Conservation (phyloP, 257 asterid genomes). For the Capsicum chinense region DNA sequence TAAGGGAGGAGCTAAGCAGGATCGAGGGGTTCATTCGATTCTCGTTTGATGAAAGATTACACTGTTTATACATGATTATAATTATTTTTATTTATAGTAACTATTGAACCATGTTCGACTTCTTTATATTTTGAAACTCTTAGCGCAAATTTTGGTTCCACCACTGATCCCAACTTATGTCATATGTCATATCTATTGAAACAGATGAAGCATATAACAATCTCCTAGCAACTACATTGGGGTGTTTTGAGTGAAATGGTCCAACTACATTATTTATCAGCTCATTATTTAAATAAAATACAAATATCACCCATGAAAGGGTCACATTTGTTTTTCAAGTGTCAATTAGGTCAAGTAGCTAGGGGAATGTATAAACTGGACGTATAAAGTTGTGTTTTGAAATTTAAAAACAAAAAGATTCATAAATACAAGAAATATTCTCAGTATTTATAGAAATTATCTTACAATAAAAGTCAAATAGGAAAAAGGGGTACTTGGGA, state of each 20-base stretch:
- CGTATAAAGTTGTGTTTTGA: not conserved
- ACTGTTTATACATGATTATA: no score
- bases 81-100: no score
- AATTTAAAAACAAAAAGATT: not conserved
- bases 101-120: no score
- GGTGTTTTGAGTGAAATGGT: not conserved
- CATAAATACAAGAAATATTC: conserved; percentile 18
- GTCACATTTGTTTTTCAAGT: not conserved
- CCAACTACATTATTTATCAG: not conserved
- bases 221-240: no score
- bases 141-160: no score
- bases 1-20: no score
- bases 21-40: no score
- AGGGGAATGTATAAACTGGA: not conserved
- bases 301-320: no score
- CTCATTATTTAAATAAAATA: not conserved
- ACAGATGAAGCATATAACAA: not conserved
- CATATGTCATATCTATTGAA: no score
- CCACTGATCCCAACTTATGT: no score
- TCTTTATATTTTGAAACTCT: no score
- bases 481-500: conserved; percentile 1
- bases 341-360: not conserved
- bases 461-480: not conserved
- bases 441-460: not conserved
- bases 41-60: no score